Evolutionary conservation across 2,329 filamentous ascomycete genomes (phyloP).

Genomic region (Shiraia sp.): DNA sequence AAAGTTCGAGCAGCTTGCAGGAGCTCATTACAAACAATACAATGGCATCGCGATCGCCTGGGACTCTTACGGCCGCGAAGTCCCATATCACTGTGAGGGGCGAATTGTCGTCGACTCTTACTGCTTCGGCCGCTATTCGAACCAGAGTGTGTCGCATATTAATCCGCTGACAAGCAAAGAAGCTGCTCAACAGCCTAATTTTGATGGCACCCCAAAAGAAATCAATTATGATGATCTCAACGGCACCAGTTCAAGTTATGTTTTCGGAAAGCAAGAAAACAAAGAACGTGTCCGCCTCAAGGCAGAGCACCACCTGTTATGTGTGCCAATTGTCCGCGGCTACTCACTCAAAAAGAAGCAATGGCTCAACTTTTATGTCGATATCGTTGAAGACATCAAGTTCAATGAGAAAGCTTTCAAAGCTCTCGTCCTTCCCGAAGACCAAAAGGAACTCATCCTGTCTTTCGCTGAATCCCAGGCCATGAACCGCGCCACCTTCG

Average conservation of each 20-base stretch:
- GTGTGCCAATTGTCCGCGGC: slow-evolving; percentile 78
- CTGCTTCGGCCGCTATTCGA: slow-evolving; percentile 49
- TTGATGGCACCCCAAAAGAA: slow-evolving; percentile 47
- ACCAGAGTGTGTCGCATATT: slow-evolving; percentile 34
- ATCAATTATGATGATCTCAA: slow-evolving; percentile 11
- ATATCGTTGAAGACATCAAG: slow-evolving; percentile 73
- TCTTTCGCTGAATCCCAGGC: slow-evolving; percentile 82
- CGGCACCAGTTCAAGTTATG: slow-evolving; percentile 18
- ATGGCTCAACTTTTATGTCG: slow-evolving; percentile 85
- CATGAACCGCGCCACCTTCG: slow-evolving; percentile 74
- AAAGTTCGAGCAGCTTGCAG: slow-evolving; percentile 75
- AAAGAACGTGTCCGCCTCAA: slow-evolving; percentile 61
- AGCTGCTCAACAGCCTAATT: slow-evolving; percentile 13
- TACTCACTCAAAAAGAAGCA: slow-evolving; percentile 86
- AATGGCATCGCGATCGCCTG: slow-evolving; percentile 62
- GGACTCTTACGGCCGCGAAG: slow-evolving; percentile 24
- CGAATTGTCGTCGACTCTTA: slow-evolving; percentile 82
- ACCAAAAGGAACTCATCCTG: slow-evolving; percentile 69
- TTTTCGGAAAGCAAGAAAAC: slow-evolving; percentile 35
- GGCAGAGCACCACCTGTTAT: slow-evolving; percentile 79
- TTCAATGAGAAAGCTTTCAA: slow-evolving; percentile 84
- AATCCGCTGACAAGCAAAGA: slow-evolving; percentile 24
- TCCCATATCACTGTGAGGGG: slow-evolving; percentile 67
- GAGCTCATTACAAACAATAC: slow-evolving; percentile 79
- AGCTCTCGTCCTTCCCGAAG: slow-evolving; percentile 71